phyloP scores from a whole-genome alignment of 495 filamentous ascomycete genomes.

The Aspergillus steynii region DNA sequence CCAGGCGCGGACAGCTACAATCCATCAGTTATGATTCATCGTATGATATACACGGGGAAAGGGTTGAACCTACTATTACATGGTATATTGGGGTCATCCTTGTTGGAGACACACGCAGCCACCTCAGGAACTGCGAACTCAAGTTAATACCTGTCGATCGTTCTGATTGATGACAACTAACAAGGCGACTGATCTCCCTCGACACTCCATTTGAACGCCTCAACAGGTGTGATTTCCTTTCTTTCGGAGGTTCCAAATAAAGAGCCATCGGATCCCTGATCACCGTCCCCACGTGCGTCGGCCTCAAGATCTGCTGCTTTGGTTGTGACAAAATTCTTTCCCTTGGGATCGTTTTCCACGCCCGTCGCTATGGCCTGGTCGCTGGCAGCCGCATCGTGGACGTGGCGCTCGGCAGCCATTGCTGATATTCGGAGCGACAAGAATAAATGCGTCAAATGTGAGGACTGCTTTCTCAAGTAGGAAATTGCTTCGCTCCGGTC shows the following conservation, averaged over 20 bases:
- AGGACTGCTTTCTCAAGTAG: no score
- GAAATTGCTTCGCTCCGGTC: no score
- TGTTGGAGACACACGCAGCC: slow-evolving; percentile 31
- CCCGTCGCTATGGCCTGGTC: no score
- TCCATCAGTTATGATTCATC: not conserved
- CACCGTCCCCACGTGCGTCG: not conserved
- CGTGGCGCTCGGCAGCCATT: no score
- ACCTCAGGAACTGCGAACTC: slow-evolving; percentile 26
- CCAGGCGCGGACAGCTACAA: slow-evolving; percentile 29
- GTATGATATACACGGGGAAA: no score
- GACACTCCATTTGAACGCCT: slow-evolving; percentile 31
- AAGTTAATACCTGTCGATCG: slow-evolving; percentile 1
- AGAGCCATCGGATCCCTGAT: not conserved
- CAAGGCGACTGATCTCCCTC: slow-evolving; percentile 32
- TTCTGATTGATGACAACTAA: slow-evolving; percentile 7
- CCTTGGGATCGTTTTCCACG: no score
- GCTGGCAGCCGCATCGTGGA: no score
- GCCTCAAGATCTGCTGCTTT: not conserved
- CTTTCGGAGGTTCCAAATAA: not conserved
- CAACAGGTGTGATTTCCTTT: slow-evolving; percentile 24
- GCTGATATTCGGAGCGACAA: no score
- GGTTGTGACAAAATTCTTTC: not conserved
- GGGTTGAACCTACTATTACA: slow-evolving; percentile 25
- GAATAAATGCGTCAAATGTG: no score
- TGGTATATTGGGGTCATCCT: slow-evolving; percentile 25